Conservation (phyloP, 179 eudicot species). For the Patellifolia procumbens region DNA sequence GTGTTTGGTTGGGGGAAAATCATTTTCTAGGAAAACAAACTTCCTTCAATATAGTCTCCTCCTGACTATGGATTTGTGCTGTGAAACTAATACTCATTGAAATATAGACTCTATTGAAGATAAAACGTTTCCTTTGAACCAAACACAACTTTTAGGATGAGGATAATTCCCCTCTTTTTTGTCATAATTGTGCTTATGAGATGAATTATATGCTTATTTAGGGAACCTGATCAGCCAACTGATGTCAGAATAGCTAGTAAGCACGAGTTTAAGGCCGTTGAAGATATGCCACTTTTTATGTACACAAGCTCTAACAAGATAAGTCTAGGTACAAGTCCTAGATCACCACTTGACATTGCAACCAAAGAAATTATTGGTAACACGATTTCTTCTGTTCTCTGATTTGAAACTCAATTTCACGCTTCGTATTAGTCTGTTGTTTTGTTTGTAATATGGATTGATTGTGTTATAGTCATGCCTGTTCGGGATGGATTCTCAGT, state of each 20-base stretch:
- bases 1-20: neutral
- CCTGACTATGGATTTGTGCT: too few relatives aligned
- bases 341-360: slow-evolving; percentile 21
- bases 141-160: neutral
- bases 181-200: neutral
- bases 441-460: neutral
- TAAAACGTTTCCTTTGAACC: neutral
- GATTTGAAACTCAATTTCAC: too few relatives aligned
- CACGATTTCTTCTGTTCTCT: neutral
- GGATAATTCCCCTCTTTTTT: neutral
- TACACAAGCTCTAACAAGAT: slow-evolving; percentile 51
- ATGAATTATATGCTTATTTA: slow-evolving; percentile 13
- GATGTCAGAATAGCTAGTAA: slow-evolving; percentile 9
- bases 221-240: slow-evolving; percentile 27
- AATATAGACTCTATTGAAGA: neutral
- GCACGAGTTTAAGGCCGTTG: slow-evolving; percentile 39
- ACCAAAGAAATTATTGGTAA: slow-evolving; percentile 23
- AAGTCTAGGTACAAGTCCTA: slow-evolving; percentile 28
- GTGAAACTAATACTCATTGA: too few relatives aligned
- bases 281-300: slow-evolving; percentile 62
- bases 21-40: neutral
- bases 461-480: slow-evolving; percentile 33
- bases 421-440: neutral
- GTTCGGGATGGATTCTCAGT: slow-evolving; percentile 40
- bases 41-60: too few relatives aligned